Percentiles rank a stretch among this genome's conserved stretches.
Evolutionary conservation across 768 basidiomycete species (phyloP).

Genomic region (Tephrocybe rancida): DNA sequence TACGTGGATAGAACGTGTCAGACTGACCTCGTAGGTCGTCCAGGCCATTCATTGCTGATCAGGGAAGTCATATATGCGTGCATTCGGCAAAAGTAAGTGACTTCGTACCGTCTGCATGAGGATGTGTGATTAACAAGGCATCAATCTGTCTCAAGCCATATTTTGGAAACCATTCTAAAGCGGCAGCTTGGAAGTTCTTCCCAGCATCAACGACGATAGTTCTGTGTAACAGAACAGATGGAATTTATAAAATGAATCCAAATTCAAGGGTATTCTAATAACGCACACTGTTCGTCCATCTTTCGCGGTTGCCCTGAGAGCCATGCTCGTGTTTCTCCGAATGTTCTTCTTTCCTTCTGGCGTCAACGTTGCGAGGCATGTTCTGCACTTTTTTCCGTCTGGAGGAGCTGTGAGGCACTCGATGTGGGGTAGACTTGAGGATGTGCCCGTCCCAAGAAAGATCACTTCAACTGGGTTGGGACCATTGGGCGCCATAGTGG

Average conservation of each 20-base stretch:
- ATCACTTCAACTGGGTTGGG: conserved; percentile 56
- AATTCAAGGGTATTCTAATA: not conserved
- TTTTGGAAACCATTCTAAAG: conserved; percentile 58
- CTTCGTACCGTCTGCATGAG: conserved; percentile 73
- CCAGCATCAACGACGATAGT: conserved; percentile 85
- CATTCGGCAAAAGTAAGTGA: not conserved
- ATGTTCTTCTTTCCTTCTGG: conserved; percentile 83
- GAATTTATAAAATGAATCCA: conserved; percentile 6
- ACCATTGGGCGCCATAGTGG: not conserved
- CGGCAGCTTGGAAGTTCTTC: conserved; percentile 73
- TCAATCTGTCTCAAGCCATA: conserved; percentile 64
- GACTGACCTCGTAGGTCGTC: conserved; percentile 81
- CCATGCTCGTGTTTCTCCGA: conserved; percentile 80
- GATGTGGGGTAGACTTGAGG: conserved; percentile 67
- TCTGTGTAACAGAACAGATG: conserved; percentile 33
- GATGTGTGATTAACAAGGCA: conserved; percentile 79
- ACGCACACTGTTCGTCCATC: conserved; percentile 55
- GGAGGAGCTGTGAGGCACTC: conserved; percentile 77
- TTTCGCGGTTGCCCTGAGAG: conserved; percentile 50
- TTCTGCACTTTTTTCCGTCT: conserved; percentile 49
- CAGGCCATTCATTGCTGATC: conserved; percentile 79
- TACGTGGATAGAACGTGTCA: not conserved
- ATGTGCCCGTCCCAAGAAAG: conserved; percentile 85
- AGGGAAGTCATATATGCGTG: conserved; percentile 1
- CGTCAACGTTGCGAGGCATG: conserved; percentile 67